Evolutionary conservation across 2,329 filamentous ascomycete genomes (phyloP).

Genomic region (Fonsecaea multimorphosa): DNA sequence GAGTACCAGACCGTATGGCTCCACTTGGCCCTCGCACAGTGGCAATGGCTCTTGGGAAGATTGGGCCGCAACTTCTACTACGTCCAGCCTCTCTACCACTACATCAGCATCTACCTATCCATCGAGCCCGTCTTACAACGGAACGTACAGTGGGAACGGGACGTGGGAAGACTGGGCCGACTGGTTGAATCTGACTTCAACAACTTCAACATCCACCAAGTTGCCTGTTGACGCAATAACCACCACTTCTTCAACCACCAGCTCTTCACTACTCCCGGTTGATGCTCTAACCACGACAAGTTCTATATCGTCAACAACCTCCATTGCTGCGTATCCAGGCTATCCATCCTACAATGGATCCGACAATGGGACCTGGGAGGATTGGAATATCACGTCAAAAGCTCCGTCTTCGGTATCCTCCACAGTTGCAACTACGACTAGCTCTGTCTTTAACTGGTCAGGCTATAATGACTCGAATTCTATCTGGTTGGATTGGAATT

Average conservation of each 20-base stretch:
- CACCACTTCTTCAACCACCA: neutral
- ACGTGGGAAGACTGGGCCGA: neutral
- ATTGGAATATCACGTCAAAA: neutral
- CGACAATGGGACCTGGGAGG: neutral
- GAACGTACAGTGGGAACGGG: neutral
- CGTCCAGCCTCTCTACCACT: neutral
- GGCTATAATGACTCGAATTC: constrained; percentile 8
- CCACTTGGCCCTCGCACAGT: constrained; percentile 4
- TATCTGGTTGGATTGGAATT: constrained; percentile 3
- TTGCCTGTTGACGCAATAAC: neutral
- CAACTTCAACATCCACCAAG: neutral
- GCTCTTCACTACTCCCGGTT: constrained; percentile 7
- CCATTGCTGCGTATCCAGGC: neutral
- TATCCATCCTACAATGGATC: constrained; percentile 12
- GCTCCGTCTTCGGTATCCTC: neutral
- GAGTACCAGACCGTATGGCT: neutral
- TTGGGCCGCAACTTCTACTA: constrained; percentile 4
- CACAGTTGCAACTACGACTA: neutral
- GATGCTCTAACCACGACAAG: constrained; percentile 5
- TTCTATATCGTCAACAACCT: neutral
- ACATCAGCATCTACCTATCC: neutral
- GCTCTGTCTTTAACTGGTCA: neutral
- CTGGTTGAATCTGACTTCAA: neutral
- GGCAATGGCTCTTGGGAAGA: constrained; percentile 10
- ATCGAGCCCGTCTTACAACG: neutral